Base-by-base conservation (phyloP, 176 grass and related monocot genomes). In the Cenchrus purpureus region DNA sequence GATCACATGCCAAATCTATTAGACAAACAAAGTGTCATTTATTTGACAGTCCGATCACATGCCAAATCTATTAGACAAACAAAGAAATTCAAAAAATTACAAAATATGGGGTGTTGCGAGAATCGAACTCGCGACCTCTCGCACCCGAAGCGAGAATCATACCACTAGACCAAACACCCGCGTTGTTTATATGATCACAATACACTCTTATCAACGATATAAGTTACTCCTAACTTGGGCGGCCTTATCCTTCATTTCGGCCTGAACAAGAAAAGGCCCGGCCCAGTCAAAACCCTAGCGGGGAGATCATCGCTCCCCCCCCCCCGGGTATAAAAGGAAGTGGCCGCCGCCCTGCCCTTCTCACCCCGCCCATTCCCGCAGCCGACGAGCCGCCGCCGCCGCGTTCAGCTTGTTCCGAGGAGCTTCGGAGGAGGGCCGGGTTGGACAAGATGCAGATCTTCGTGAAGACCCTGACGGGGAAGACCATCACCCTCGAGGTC, bases 61-160 rank as follows among this genome's bases (percentile, higher is more conserved):
- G 25, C 25, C 25, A 25, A 25, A 25, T 25, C 25, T 25, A 25
- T 25, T 25, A 25, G 25, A 25, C 25, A 25, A 25, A 25, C 25
- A 25, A 25, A 25, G 25, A 25, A 25, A 25, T 25, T 25, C 25
- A 25, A 52, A 13, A 54, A 5, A 17, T 2, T 8, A 20, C 4
- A 55, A 5, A 56, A 6, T 8, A 7, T 0, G 90, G 94, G 95
- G 95, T 92, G 92, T 97, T 94, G 90, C 95, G 92, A 93, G 92
- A 94, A 97, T 94, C 86, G 86, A 94, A 94, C 84, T 92, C 84
- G 84, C 84, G 88, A 93, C 87, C 91, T 96, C 97, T 96, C 97
- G 93, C 93, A 96, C 93, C 97, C 97, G 92, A 94, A 98, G 97
- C 97, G 91, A 98, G 91, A 98, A 98, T 94, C 91, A 98, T 95